These are phyloP conservation scores for Exophiala spinifera DNA, from an alignment of 2,329 filamentous ascomycete genomes.

Conservation along the genomic window DNA sequence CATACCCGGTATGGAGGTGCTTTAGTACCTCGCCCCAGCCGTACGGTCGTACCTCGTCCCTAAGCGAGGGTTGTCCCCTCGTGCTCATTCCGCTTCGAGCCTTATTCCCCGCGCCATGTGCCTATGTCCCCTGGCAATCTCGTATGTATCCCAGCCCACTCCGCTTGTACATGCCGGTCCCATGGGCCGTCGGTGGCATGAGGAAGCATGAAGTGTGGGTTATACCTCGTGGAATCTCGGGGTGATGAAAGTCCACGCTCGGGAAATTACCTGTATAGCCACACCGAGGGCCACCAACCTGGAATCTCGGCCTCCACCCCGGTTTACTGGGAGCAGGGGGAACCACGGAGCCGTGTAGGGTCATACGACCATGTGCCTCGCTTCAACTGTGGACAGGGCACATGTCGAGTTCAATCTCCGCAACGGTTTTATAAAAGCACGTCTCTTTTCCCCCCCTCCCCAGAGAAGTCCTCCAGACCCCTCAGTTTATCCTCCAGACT, in stretches of 20 bases:
- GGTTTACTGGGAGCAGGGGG: not conserved
- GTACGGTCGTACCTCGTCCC: not conserved
- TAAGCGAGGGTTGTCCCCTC: not conserved
- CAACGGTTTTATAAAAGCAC: slow-evolving; percentile 19
- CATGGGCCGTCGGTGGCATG: not conserved
- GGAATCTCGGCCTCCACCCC: not conserved
- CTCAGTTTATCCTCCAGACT: slow-evolving; percentile 1
- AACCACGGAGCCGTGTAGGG: not conserved
- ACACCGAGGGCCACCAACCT: not conserved
- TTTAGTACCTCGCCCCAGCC: no score
- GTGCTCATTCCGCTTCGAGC: not conserved
- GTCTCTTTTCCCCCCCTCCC: slow-evolving; percentile 11
- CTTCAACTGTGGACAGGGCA: slow-evolving; percentile 1
- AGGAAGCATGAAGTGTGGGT: not conserved
- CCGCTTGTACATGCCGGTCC: not conserved
- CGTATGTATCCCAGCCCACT: not conserved
- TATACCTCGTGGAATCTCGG: not conserved
- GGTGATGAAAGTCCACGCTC: not conserved
- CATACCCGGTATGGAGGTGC: not conserved
- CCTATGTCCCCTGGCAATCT: not conserved
- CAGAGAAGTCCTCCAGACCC: slow-evolving; percentile 15
- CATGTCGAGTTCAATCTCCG: slow-evolving; percentile 10
- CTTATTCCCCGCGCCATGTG: slow-evolving; percentile 3
- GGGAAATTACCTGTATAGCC: not conserved
- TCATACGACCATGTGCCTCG: slow-evolving; percentile 16